phyloP scores from a whole-genome alignment of 257 asterid genomes.

The Scutellaria minor region DNA sequence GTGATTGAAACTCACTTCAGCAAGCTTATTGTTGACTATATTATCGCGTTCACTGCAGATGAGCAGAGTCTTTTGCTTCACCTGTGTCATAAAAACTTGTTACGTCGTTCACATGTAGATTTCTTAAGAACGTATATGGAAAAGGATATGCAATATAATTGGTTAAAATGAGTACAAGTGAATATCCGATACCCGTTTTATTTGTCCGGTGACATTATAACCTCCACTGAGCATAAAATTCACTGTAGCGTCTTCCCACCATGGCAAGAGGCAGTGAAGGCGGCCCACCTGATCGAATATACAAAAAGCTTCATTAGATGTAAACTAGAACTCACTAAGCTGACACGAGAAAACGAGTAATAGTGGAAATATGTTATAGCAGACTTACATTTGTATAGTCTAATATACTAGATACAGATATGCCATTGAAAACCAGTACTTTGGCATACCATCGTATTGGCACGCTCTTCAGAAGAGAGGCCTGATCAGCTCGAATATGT shows the following conservation, averaged over 20 bases:
- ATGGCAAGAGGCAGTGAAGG: conserved; percentile 78
- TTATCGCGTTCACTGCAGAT: conserved; percentile 66
- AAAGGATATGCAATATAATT: neutral
- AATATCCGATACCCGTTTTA: conserved; percentile 49
- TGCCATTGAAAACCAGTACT: conserved; percentile 53
- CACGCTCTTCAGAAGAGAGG: conserved; percentile 67
- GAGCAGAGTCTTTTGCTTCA: conserved; percentile 60
- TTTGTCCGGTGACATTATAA: conserved; percentile 60
- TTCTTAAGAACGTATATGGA: neutral
- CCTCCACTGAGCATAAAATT: conserved; percentile 80
- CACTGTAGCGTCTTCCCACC: conserved; percentile 89
- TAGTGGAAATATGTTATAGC: neutral
- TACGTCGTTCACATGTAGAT: neutral
- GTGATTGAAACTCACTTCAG: conserved; percentile 48
- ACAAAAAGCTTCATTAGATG: conserved; percentile 24
- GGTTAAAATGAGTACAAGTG: neutral
- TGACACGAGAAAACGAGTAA: neutral
- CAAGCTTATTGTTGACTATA: conserved; percentile 52
- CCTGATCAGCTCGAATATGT: conserved; percentile 39
- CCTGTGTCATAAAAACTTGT: conserved; percentile 44
- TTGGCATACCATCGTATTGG: conserved; percentile 72
- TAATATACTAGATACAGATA: conserved; percentile 54
- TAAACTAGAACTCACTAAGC: neutral
- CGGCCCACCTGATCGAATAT: conserved; percentile 63
- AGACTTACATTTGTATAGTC: conserved; percentile 70